phyloP scores from a whole-genome alignment of 106 monocot genomes.

The Dactylorhiza incarnata region DNA sequence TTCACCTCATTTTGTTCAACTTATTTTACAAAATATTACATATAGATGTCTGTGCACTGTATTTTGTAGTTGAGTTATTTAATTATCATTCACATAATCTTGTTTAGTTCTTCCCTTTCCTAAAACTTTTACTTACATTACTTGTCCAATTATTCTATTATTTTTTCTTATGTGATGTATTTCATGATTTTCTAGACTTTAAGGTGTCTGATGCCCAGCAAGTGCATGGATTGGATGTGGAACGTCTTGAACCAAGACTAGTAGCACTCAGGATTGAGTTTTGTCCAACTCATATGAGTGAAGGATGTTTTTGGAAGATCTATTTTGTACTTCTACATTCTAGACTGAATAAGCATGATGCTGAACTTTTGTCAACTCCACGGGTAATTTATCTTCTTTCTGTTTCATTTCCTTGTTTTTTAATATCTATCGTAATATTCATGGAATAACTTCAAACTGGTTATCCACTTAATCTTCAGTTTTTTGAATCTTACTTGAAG shows the following conservation, averaged over 20 bases:
- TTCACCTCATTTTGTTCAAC: background rate
- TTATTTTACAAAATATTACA: background rate
- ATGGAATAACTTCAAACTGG: background rate
- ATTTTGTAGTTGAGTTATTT: background rate
- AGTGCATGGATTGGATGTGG: slow-evolving; percentile 55
- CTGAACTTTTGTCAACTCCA: slow-evolving; percentile 55
- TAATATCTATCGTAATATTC: background rate
- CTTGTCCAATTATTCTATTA: background rate
- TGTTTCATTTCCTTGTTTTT: background rate
- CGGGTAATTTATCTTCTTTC: slow-evolving; percentile 23
- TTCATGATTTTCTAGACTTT: slow-evolving; percentile 32
- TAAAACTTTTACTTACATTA: background rate
- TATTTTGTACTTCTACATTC: slow-evolving; percentile 76
- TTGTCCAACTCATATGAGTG: slow-evolving; percentile 65
- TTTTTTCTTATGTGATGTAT: background rate
- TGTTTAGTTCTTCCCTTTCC: background rate
- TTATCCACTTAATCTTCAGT: too few species aligned
- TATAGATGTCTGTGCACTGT: background rate
- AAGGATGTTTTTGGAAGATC: slow-evolving; percentile 65
- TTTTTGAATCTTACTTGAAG: too few species aligned
- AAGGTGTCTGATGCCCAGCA: slow-evolving; percentile 62
- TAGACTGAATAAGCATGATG: slow-evolving; percentile 52
- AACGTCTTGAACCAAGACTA: slow-evolving; percentile 45
- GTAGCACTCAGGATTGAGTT: slow-evolving; percentile 52
- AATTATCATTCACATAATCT: background rate